A percentile compares a stretch with the other conserved stretches of the same genome.
Conservation (phyloP, 1,139 yeast genomes). For the Suhomyces choctaworum region DNA sequence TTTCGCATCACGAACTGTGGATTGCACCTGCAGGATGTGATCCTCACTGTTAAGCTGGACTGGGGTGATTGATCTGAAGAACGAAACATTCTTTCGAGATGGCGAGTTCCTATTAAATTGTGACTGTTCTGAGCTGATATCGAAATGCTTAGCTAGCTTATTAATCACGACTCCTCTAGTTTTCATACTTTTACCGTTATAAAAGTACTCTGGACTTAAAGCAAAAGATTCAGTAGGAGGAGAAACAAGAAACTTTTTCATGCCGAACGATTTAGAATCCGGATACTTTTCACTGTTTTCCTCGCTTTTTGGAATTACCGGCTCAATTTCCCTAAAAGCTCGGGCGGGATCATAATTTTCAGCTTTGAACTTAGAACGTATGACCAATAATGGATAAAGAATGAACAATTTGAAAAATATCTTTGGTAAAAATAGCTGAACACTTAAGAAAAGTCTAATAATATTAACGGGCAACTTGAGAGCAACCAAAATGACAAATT, state of each 20-base stretch:
- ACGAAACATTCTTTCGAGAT: no score
- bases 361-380: conserved; percentile 5
- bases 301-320: background rate
- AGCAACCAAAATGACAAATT: conserved; percentile 14
- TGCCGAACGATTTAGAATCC: conserved; percentile 2
- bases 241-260: conserved; percentile 14
- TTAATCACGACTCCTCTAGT: conserved; percentile 16
- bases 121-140: no score
- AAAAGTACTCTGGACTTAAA: conserved; percentile 5
- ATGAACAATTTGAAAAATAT: conserved; percentile 18
- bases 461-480: conserved; percentile 21
- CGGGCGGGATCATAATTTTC: conserved; percentile 2
- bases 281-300: no score
- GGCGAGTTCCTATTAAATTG: no score
- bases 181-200: conserved; percentile 11
- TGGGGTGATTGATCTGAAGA: no score
- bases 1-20: no score
- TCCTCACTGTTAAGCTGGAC: no score
- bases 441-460: conserved; percentile 17
- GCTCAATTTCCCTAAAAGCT: conserved; percentile 1
- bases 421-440: conserved; percentile 23
- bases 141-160: conserved; percentile 18
- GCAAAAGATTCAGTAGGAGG: conserved; percentile 7
- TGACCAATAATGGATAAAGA: conserved; percentile 17
- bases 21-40: no score